Percentiles rank a stretch among this genome's conserved stretches.
Evolutionary conservation across 225 moss, liverwort and hornwort genomes (phyloP).

Genomic region (Marchantia polymorpha): DNA sequence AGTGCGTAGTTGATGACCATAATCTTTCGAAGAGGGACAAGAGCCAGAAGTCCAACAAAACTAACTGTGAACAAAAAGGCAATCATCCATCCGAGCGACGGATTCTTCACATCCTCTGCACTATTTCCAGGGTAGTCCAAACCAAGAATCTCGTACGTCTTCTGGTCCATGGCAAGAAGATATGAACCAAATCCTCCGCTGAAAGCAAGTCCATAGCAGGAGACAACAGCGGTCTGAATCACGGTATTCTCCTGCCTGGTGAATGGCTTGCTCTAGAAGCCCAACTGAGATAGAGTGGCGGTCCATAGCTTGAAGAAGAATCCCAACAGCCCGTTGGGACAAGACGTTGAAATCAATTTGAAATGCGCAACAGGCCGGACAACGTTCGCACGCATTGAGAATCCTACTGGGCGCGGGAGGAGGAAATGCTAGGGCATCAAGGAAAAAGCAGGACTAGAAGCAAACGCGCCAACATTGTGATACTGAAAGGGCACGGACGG

Average conservation of each 20-base stretch:
- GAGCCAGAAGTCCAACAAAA: conserved; percentile 46
- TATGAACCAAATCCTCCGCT: conserved; percentile 56
- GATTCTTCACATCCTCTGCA: conserved; percentile 46
- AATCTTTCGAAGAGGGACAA: conserved; percentile 53
- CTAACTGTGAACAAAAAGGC: conserved; percentile 46
- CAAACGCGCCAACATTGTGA: too few relatives aligned
- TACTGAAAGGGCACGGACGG: too few relatives aligned
- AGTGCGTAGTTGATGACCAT: conserved; percentile 50
- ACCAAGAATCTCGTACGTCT: conserved; percentile 44
- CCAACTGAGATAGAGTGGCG: conserved; percentile 37
- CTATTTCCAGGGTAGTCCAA: conserved; percentile 48
- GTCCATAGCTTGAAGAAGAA: conserved; percentile 54
- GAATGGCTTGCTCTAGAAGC: conserved; percentile 49
- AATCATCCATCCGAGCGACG: conserved; percentile 49
- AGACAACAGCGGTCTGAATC: conserved; percentile 49
- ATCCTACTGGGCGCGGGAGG: too few relatives aligned
- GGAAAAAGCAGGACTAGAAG: too few relatives aligned
- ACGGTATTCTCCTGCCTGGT: conserved; percentile 58
- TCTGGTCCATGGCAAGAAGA: conserved; percentile 44
- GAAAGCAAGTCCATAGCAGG: conserved; percentile 53
- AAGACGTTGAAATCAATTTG: too few relatives aligned
- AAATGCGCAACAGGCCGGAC: too few relatives aligned
- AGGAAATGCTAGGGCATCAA: too few relatives aligned
- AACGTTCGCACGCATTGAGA: too few relatives aligned
- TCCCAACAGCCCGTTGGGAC: conserved; percentile 40